These are phyloP conservation scores for Aotearoamyces nothofagi DNA, from an alignment of 2,329 filamentous ascomycete species.

Conservation along the genomic window DNA sequence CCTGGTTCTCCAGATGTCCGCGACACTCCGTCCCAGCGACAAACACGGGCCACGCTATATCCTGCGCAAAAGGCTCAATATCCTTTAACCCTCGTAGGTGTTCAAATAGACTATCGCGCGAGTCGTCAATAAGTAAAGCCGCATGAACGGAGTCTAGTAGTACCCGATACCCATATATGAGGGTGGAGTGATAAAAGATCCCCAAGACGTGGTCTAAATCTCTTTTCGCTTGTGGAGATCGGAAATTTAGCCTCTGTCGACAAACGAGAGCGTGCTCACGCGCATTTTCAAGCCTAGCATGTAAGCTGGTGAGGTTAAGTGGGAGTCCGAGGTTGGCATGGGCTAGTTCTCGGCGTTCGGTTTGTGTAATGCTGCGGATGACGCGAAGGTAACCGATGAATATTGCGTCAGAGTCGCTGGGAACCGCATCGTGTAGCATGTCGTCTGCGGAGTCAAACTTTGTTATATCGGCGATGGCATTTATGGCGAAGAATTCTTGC, in stretches of 20 bases:
- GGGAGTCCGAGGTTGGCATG: background rate
- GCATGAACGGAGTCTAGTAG: background rate
- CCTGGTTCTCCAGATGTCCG: conserved; percentile 1
- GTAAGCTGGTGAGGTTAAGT: background rate
- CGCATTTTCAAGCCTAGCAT: conserved; percentile 1
- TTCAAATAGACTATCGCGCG: conserved; percentile 1
- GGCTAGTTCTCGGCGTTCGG: conserved; percentile 2
- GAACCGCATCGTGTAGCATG: conserved; percentile 1
- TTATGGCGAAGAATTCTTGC: conserved; percentile 2
- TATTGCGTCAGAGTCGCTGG: conserved; percentile 1
- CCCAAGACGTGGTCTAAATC: conserved; percentile 4
- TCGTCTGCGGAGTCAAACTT: conserved; percentile 2
- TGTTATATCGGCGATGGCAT: conserved; percentile 4
- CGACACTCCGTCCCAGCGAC: conserved; percentile 4
- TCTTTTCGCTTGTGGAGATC: background rate
- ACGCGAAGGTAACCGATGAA: conserved; percentile 2
- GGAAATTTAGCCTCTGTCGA: conserved; percentile 1
- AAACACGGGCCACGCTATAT: conserved; percentile 4
- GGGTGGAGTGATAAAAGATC: conserved; percentile 2
- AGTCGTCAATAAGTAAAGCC: background rate
- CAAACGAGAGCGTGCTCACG: background rate
- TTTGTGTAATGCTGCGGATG: conserved; percentile 1
- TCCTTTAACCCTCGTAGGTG: background rate
- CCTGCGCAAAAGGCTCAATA: conserved; percentile 2
- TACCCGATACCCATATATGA: conserved; percentile 2